Conservation (phyloP, 2,329 filamentous ascomycete species). For the Hymenoscyphus albidus region DNA sequence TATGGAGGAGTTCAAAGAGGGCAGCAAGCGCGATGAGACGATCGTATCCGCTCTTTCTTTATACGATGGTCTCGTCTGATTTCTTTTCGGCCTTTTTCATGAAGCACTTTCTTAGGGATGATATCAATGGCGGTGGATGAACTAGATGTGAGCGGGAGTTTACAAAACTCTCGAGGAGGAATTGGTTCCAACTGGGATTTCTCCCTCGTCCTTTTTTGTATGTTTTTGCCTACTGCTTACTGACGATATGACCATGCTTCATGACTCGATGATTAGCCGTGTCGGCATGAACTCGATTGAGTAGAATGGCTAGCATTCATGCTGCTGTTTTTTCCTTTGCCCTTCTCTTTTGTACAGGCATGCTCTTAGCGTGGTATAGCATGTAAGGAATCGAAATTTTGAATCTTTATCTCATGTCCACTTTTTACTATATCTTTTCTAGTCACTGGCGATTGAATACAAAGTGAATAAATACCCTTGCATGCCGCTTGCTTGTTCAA, state of each 20-base stretch:
- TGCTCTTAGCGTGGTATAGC: constrained; percentile 1
- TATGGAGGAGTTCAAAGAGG: constrained; percentile 98
- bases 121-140: neutral
- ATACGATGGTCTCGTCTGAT: constrained; percentile 88
- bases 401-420: neutral
- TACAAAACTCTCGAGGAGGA: neutral
- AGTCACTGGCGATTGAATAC: too few relatives aligned
- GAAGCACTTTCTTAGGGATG: neutral
- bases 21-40: constrained; percentile 96
- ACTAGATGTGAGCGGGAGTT: constrained; percentile 1
- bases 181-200: constrained; percentile 3
- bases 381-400: neutral
- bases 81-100: neutral
- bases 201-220: constrained; percentile 7
- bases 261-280: constrained; percentile 5
- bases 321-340: neutral
- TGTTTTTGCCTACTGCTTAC: constrained; percentile 2
- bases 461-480: too few relatives aligned
- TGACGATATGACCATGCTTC: constrained; percentile 6
- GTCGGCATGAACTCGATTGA: neutral
- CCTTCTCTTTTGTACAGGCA: constrained; percentile 1
- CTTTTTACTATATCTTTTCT: neutral
- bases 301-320: neutral
- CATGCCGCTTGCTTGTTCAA: neutral
- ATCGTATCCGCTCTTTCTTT: constrained; percentile 95